Conservation (phyloP, 1,284 basidiomycete genomes). For the Hemileia vastatrix region DNA sequence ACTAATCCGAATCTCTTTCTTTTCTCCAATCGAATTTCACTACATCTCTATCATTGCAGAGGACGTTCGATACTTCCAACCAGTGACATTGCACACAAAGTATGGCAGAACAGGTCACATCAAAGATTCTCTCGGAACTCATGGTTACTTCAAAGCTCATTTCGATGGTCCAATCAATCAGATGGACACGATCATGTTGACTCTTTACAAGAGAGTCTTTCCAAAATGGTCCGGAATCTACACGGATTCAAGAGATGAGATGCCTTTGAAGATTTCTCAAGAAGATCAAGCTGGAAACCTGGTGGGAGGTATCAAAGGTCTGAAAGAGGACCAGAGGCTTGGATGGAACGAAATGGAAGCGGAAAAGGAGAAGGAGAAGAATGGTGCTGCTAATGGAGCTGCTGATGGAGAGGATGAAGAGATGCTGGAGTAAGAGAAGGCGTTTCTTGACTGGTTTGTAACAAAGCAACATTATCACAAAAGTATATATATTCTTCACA, state of each 20-base stretch:
- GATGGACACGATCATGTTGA: constrained; percentile 91
- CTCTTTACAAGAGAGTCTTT: constrained; percentile 77
- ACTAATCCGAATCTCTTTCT: constrained; percentile 32
- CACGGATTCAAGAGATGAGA: constrained; percentile 20
- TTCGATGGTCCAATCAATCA: constrained; percentile 91
- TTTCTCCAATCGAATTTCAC: constrained; percentile 17
- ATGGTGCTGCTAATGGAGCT: neutral
- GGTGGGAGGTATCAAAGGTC: neutral
- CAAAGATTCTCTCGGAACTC: constrained; percentile 84
- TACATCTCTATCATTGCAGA: constrained; percentile 49
- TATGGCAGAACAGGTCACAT: constrained; percentile 80
- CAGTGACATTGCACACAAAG: constrained; percentile 86
- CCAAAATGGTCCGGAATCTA: constrained; percentile 57
- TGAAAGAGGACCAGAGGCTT: neutral
- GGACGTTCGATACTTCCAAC: constrained; percentile 86
- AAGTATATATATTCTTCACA: too few relatives aligned
- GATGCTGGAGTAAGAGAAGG: neutral
- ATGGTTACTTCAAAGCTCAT: constrained; percentile 94
- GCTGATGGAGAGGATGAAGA: neutral
- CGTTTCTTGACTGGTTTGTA: neutral
- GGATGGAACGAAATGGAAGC: neutral
- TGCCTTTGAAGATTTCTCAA: constrained; percentile 5
- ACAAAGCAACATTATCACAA: too few relatives aligned
- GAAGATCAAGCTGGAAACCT: neutral
- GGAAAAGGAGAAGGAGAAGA: neutral